These are phyloP conservation scores for Metschnikowia peoriensis DNA, from an alignment of 805 yeast genomes.

Conservation along the genomic window DNA sequence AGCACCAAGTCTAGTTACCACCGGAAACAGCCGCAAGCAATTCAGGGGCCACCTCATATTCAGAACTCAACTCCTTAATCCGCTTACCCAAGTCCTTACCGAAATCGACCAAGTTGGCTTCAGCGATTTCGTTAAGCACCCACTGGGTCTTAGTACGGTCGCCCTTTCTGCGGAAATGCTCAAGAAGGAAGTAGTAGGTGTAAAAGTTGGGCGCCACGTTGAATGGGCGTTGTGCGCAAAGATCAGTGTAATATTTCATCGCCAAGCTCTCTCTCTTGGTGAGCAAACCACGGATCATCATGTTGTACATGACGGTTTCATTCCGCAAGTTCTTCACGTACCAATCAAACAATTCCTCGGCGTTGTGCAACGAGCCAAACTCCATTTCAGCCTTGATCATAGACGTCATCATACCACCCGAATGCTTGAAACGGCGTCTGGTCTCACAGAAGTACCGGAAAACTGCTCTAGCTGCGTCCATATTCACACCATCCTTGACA, in stretches of 20 bases:
- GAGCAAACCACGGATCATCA: slow-evolving; percentile 34
- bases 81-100: slow-evolving; percentile 43
- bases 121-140: slow-evolving; percentile 39
- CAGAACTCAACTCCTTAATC: slow-evolving; percentile 20
- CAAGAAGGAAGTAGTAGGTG: slow-evolving; percentile 49
- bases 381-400: slow-evolving; percentile 48
- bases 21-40: slow-evolving; percentile 13
- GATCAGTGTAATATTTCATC: slow-evolving; percentile 35
- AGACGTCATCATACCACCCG: slow-evolving; percentile 41
- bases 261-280: slow-evolving; percentile 38
- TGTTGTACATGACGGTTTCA: slow-evolving; percentile 41
- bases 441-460: slow-evolving; percentile 40
- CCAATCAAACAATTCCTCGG: slow-evolving; percentile 32
- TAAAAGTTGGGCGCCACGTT: slow-evolving; percentile 44
- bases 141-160: slow-evolving; percentile 32
- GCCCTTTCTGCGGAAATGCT: slow-evolving; percentile 32
- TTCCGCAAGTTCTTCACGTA: slow-evolving; percentile 35
- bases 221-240: slow-evolving; percentile 25
- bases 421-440: slow-evolving; percentile 24
- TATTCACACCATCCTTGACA: slow-evolving; percentile 44
- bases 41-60: slow-evolving; percentile 18
- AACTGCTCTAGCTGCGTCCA: slow-evolving; percentile 51
- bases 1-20: not conserved
- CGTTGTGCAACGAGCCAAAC: slow-evolving; percentile 34
- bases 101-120: slow-evolving; percentile 25